Percentiles rank a stretch among this genome's conserved stretches.
phyloP scores from a whole-genome alignment of 2,329 filamentous ascomycete genomes.

The Cercospora citrullina region DNA sequence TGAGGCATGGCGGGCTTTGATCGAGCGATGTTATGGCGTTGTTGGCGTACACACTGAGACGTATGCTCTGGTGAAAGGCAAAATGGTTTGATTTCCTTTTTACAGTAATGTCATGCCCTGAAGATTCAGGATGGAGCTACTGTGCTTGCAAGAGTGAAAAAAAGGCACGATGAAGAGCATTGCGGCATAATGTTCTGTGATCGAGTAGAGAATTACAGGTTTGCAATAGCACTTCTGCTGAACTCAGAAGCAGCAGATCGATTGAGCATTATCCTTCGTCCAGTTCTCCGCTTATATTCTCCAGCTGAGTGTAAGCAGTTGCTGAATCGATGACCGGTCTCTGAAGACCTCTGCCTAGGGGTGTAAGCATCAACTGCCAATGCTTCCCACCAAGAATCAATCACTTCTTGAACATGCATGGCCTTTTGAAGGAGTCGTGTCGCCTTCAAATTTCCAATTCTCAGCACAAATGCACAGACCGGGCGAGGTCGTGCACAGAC shows the following conservation, averaged over 20 bases:
- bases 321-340: background rate
- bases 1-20: background rate
- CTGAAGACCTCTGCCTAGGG: background rate
- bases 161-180: background rate
- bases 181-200: background rate
- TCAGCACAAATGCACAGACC: background rate
- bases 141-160: background rate
- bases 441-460: background rate
- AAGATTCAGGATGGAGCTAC: background rate
- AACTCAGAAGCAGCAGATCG: background rate
- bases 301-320: background rate
- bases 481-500: background rate
- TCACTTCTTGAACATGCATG: background rate
- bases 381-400: background rate
- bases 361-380: too few species aligned
- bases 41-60: background rate
- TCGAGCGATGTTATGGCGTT: background rate
- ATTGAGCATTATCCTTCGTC: background rate
- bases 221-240: background rate
- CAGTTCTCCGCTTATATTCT: background rate
- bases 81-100: background rate
- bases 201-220: background rate
- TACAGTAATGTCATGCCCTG: background rate
- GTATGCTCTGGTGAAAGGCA: background rate
- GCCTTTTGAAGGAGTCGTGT: background rate